A percentile compares a stretch with the other conserved stretches of the same genome.
These are phyloP conservation scores for Lolium rigidum DNA, from an alignment of 176 grass and related monocot species.

Conservation along the genomic window DNA sequence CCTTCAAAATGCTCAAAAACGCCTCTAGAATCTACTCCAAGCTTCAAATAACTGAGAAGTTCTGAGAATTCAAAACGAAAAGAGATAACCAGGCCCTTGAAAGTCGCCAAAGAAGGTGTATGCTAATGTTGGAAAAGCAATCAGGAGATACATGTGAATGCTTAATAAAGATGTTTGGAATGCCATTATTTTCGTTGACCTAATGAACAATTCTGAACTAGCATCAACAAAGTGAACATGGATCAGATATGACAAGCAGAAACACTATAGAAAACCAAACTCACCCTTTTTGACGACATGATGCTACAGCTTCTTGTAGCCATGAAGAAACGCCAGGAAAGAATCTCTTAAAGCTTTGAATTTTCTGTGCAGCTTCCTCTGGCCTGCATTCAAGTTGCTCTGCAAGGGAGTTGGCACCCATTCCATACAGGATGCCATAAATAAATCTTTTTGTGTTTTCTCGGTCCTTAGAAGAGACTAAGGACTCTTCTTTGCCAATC, in stretches of 20 bases:
- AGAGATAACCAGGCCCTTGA: neutral
- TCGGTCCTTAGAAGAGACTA: constrained; percentile 72
- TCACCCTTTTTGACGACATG: constrained; percentile 87
- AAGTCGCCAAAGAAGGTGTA: neutral
- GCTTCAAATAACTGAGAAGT: neutral
- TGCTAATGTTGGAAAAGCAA: neutral
- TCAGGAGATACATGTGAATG: constrained; percentile 9
- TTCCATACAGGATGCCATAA: constrained; percentile 92
- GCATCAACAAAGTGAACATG: constrained; percentile 19
- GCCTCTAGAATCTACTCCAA: neutral
- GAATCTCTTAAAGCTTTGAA: constrained; percentile 79
- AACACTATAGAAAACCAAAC: constrained; percentile 42
- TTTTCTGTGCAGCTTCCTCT: constrained; percentile 79
- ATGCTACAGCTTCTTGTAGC: constrained; percentile 79
- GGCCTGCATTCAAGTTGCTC: constrained; percentile 87
- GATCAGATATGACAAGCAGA: constrained; percentile 12
- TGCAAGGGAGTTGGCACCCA: constrained; percentile 87
- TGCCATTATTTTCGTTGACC: neutral
- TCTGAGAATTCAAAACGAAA: constrained; percentile 3
- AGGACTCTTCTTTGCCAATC: constrained; percentile 67
- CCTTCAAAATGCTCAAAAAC: neutral
- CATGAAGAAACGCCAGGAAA: constrained; percentile 87
- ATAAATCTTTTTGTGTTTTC: constrained; percentile 88
- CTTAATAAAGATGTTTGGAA: neutral
- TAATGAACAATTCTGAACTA: neutral